These are phyloP conservation scores for Alisma plantagoaquatica DNA, from an alignment of 106 monocot genomes.

Conservation along the genomic window DNA sequence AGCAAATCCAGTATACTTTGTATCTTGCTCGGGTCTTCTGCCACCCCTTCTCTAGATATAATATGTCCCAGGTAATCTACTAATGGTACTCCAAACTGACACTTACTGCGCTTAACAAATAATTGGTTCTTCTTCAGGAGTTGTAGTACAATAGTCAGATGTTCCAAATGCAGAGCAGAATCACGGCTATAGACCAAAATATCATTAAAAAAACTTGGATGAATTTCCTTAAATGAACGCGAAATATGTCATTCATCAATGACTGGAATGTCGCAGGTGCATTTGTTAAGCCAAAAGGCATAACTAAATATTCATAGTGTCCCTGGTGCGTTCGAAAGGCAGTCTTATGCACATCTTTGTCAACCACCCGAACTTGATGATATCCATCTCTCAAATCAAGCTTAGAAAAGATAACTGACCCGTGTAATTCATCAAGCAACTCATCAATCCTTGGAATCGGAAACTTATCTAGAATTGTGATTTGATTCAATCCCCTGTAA, in stretches of 20 bases:
- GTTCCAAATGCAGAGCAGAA: background rate
- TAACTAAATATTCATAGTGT: background rate
- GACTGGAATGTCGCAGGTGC: background rate
- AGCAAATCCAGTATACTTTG: background rate
- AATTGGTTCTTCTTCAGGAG: background rate
- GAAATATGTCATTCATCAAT: background rate
- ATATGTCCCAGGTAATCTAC: background rate
- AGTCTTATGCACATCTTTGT: background rate
- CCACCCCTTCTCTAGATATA: background rate
- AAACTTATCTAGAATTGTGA: background rate
- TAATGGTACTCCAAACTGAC: background rate
- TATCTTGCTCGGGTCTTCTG: background rate
- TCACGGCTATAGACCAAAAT: background rate
- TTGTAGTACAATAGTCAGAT: background rate
- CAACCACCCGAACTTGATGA: background rate
- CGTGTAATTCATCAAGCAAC: background rate
- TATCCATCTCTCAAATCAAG: background rate
- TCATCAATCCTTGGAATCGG: conserved; percentile 1
- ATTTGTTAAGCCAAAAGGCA: conserved; percentile 1
- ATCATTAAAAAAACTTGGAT: background rate
- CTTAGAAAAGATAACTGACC: background rate
- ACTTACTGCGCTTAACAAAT: background rate
- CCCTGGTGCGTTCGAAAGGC: background rate
- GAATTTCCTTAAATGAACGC: background rate
- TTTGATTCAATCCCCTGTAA: background rate